Base-by-base conservation (phyloP, 345 rosid genomes). In the Salix udensis region DNA sequence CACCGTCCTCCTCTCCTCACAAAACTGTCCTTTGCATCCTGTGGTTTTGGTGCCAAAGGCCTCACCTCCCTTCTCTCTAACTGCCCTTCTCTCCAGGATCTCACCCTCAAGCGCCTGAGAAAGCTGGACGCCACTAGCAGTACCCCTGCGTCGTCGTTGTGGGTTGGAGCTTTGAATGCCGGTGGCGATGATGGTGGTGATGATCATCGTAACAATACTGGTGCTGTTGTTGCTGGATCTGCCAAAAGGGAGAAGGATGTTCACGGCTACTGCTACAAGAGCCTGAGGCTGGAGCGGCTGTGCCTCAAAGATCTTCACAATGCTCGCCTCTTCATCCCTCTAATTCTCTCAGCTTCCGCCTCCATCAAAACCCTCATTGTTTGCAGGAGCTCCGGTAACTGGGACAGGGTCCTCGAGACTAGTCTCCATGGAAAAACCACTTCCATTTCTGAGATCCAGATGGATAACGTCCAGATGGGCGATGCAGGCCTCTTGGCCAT, bases 271-370 rank as follows among this genome's bases (percentile, higher is more conserved):
- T 14, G 4, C 50, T 14, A 46, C 50, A 12, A 46, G 50, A 46
- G 50, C 50, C 18, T 46, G 50, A 46, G 6, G 13, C n/a, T 55
- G 13, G 39, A 65, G 37, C 60, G 71, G 4, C 65, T 75, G 34
- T 85, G 90, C 70, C 12, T 87, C 37, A 87, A 87, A 68, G 90
- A 87, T 64, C 71, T 85, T 28, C 84, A 85, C 78, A 87, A 85
- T 61, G 88, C 85, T 50, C 81, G 80, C 62, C 70, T 83, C 46
- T 85, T 87, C 62, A 50, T 66, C 10, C 88, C 86, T 3, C 84
- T 87, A 19, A 30, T 87, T 13, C 62, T 67, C 64, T 74, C 67
- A 4, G 75, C 79, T 19, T 37, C 70, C 24, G 40, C 75, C 40
- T 30, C 76, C 16, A 65, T 87, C 76, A 80, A 75, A 72, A 68